Evolutionary conservation across 441 rosid species (phyloP).

Genomic region (Gossypium davidsonii): DNA sequence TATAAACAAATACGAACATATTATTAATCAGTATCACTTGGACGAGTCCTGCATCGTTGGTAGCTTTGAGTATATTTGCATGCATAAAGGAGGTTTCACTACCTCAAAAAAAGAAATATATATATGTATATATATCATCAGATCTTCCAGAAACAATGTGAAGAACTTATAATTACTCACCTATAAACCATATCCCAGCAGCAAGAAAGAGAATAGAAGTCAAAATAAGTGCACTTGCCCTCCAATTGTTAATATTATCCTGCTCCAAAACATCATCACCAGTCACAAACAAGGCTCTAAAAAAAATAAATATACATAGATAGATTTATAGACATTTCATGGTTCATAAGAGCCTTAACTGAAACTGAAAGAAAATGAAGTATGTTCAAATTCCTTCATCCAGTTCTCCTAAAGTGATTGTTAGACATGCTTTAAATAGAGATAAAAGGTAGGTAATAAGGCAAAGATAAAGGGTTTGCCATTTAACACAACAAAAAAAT

Average conservation of each 20-base stretch:
- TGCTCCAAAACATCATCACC: constrained; percentile 16
- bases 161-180: constrained; percentile 19
- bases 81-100: not conserved
- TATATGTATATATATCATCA: not conserved
- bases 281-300: constrained; percentile 9
- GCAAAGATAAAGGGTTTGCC: not conserved
- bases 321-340: not conserved
- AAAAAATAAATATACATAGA: not conserved
- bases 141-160: not conserved
- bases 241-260: constrained; percentile 60
- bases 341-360: not conserved
- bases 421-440: not conserved
- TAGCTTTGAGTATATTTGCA: not conserved
- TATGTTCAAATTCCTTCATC: not conserved
- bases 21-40: not conserved
- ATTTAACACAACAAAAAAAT: not conserved
- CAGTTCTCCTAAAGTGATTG: not conserved
- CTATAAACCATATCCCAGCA: constrained; percentile 52
- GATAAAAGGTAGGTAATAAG: not conserved
- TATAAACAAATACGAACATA: not conserved
- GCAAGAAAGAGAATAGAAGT: constrained; percentile 59
- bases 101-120: not conserved
- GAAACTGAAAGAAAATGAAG: not conserved
- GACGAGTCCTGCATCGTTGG: not conserved
- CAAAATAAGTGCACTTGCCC: constrained; percentile 51